Evolutionary conservation across 139 green algal genomes (phyloP), one percentile per base, ranked within the genome.

Genomic region (Pleodorina starrii): DNA sequence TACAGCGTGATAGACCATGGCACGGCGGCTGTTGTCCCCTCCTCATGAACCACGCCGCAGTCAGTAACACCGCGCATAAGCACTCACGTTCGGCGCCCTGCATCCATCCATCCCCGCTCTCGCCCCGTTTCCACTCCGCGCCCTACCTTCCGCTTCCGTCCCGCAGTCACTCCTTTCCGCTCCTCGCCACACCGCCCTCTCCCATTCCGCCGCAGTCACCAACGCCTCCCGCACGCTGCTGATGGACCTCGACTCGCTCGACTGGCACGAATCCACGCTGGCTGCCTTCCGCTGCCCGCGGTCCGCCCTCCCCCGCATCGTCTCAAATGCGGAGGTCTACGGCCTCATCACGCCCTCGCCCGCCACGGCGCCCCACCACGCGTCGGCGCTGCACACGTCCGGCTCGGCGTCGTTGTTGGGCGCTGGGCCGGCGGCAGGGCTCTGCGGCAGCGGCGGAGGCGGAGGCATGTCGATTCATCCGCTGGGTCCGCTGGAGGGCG

Each of bases 221-320:
- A 99, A 99, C 87, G 98, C 98, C 25, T 95, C 94, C 1, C 94
- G 97, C 74, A 99, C 97, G 19, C 94, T 96, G 80, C 91, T 99
- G 35, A 98, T 99, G 97, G 94, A 99, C 57, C 89, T 99, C 59
- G 27, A 63, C 0, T 96, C 91, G 5, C 87, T 93, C 60, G n/a
- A 92, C 50, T 99, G 98, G 98, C 90, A 99, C 88, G 60, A 81
- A 19, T 44, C 84, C 27, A 95, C 90, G 38, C 78, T 97, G 29
- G 68, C 93, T 9, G 29, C 91, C 42, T 98, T 99, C 90, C 91
- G 93, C 42, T 88, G 98, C 19, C 93, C 99, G 84, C 96, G 98
- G 1, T 91, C 92, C 42, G 84, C 97, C 5, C 93, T 99, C 87
- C 96, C 98, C 2, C 42, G 89, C n/a, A 97, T 99, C 25, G 79